Evolutionary conservation across 73 alveolate genomes (phyloP).

Genomic region (Paramecium biaurelia): DNA sequence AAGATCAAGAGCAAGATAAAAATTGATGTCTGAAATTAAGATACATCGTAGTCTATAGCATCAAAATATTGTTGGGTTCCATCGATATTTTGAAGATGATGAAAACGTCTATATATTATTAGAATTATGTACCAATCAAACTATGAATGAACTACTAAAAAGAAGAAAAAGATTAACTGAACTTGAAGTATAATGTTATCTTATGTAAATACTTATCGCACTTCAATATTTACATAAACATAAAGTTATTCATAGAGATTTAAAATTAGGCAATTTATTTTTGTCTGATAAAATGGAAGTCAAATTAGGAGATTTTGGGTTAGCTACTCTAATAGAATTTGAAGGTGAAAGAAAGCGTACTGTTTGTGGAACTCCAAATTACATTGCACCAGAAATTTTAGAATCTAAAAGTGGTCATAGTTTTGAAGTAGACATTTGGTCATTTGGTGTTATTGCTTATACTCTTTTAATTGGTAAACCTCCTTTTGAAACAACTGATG

Average conservation of each 20-base stretch:
- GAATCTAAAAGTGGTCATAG: conserved; percentile 92
- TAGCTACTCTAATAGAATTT: conserved; percentile 90
- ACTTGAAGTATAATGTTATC: conserved; percentile 88
- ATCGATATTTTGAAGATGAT: conserved; percentile 90
- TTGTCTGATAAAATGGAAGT: conserved; percentile 89
- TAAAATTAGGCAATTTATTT: conserved; percentile 91
- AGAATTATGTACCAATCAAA: conserved; percentile 86
- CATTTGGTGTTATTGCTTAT: conserved; percentile 89
- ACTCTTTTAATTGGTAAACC: conserved; percentile 93
- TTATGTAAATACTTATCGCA: conserved; percentile 78
- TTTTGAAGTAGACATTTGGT: conserved; percentile 93
- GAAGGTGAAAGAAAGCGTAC: conserved; percentile 95
- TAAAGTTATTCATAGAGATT: conserved; percentile 91
- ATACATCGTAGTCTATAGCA: conserved; percentile 92
- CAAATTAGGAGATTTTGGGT: conserved; percentile 94
- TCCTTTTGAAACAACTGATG: conserved; percentile 92
- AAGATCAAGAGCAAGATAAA: conserved; percentile 90
- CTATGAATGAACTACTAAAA: conserved; percentile 86
- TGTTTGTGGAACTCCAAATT: conserved; percentile 96
- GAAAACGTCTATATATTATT: conserved; percentile 84
- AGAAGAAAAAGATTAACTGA: conserved; percentile 92
- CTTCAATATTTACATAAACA: conserved; percentile 82
- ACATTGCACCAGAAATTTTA: conserved; percentile 90
- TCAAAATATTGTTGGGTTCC: conserved; percentile 85
- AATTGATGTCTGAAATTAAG: conserved; percentile 87